A percentile compares a stretch with the other conserved stretches of the same genome.
These are phyloP conservation scores for Umbelopsis ramanniana DNA, from an alignment of 192 early-diverging fungal genomes.

Conservation along the genomic window DNA sequence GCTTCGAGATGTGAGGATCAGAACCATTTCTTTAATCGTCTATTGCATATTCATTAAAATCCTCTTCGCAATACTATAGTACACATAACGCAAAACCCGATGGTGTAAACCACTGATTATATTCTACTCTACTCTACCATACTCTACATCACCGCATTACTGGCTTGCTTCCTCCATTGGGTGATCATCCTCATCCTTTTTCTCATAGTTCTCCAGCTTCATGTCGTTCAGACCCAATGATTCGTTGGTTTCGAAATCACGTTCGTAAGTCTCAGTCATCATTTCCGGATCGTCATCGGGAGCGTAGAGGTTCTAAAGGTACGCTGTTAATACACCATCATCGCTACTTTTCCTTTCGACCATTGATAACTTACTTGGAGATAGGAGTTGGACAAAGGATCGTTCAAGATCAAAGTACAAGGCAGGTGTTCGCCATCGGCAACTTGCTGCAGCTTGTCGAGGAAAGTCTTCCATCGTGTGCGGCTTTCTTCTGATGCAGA, in stretches of 20 bases:
- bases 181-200: constrained; percentile 17
- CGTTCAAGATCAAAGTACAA: constrained; percentile 84
- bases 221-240: constrained; percentile 90
- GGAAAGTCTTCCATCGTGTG: constrained; percentile 66
- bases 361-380: constrained; percentile 50
- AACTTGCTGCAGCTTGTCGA: constrained; percentile 71
- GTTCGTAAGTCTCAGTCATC: constrained; percentile 81
- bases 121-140: not conserved
- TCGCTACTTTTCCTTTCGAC: not conserved
- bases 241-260: constrained; percentile 90
- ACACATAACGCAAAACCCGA: too few relatives aligned
- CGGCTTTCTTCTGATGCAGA: constrained; percentile 58
- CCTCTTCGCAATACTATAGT: too few relatives aligned
- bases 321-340: constrained; percentile 26
- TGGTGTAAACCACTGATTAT: not conserved
- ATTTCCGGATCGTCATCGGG: constrained; percentile 96
- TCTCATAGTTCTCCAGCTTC: constrained; percentile 69
- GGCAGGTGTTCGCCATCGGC: constrained; percentile 54
- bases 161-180: constrained; percentile 5
- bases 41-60: too few relatives aligned
- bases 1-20: too few relatives aligned
- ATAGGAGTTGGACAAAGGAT: constrained; percentile 91
- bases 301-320: constrained; percentile 80
- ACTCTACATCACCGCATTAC: not conserved
- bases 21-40: too few relatives aligned